Conservation (phyloP, 2,329 filamentous ascomycete genomes). For the Alternaria dauci region DNA sequence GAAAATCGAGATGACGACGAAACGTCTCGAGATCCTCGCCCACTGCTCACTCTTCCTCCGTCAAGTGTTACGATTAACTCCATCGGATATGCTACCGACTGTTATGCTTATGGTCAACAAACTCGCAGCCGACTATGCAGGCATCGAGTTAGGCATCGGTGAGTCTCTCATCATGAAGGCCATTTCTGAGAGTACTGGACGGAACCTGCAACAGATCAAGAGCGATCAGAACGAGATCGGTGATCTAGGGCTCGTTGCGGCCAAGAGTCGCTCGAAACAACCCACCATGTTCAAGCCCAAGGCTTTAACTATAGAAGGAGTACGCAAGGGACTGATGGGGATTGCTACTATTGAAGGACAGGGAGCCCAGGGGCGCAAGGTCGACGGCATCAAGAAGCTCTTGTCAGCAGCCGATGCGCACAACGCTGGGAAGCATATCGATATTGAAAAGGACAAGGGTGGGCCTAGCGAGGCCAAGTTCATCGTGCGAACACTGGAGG, state of each 20-base stretch:
- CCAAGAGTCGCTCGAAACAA: conserved; percentile 94
- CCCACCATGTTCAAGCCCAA: conserved; percentile 99
- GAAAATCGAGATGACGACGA: conserved; percentile 91
- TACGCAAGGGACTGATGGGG: conserved; percentile 85
- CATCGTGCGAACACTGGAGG: conserved; percentile 90
- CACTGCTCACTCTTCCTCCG: conserved; percentile 90
- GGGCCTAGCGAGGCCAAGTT: conserved; percentile 95
- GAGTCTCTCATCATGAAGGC: conserved; percentile 99
- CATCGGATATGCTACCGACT: conserved; percentile 84
- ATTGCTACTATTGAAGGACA: conserved; percentile 89
- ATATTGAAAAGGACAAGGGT: conserved; percentile 91
- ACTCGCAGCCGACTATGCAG: conserved; percentile 93
- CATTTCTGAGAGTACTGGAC: conserved; percentile 91
- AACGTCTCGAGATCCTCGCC: conserved; percentile 85
- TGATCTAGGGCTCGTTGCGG: conserved; percentile 90
- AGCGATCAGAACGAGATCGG: conserved; percentile 96
- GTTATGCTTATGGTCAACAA: conserved; percentile 98
- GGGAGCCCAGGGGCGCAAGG: conserved; percentile 88
- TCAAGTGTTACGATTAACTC: conserved; percentile 92
- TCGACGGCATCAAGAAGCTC: conserved; percentile 94
- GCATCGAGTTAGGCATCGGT: conserved; percentile 96
- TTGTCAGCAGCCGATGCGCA: conserved; percentile 87
- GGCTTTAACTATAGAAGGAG: conserved; percentile 82
- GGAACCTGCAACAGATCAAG: conserved; percentile 89
- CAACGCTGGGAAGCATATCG: conserved; percentile 69